phyloP scores from a whole-genome alignment of 179 eudicot genomes.

The Spergularia azorica region DNA sequence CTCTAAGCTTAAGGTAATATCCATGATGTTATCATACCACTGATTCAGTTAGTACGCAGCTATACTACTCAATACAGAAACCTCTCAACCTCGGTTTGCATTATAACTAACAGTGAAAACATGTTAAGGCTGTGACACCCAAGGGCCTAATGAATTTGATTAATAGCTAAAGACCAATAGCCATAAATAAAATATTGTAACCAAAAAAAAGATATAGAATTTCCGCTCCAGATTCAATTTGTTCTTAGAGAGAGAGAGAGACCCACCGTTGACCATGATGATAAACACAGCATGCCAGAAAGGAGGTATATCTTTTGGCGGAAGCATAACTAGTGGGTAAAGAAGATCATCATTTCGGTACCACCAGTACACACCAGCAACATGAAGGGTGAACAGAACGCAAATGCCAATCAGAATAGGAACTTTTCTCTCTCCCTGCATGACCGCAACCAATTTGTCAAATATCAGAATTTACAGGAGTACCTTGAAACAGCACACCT shows the following conservation, averaged over 20 bases:
- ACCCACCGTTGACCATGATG: constrained; percentile 81
- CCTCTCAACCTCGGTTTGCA: neutral
- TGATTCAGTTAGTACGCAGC: neutral
- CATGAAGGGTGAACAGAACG: constrained; percentile 57
- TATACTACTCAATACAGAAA: neutral
- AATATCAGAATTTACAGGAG: neutral
- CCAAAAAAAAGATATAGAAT: too few species aligned
- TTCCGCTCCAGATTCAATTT: neutral
- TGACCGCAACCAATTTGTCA: neutral
- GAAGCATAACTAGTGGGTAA: constrained; percentile 76
- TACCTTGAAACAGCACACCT: constrained; percentile 4
- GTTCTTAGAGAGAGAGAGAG: neutral
- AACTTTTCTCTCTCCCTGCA: constrained; percentile 86
- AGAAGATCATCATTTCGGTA: constrained; percentile 68
- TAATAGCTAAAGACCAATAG: neutral
- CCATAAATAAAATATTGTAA: neutral
- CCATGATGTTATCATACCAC: too few species aligned
- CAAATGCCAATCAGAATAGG: constrained; percentile 60
- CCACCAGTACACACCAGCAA: constrained; percentile 89
- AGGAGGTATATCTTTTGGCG: constrained; percentile 85
- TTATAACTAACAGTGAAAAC: neutral
- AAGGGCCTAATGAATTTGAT: neutral
- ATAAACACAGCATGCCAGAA: constrained; percentile 96
- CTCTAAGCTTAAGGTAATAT: too few species aligned
- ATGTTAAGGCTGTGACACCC: neutral